A percentile compares a stretch with the other conserved stretches of the same genome.
These are phyloP conservation scores for Pseudogymnoascus destructans DNA, from an alignment of 2,329 filamentous ascomycete species.

Conservation along the genomic window DNA sequence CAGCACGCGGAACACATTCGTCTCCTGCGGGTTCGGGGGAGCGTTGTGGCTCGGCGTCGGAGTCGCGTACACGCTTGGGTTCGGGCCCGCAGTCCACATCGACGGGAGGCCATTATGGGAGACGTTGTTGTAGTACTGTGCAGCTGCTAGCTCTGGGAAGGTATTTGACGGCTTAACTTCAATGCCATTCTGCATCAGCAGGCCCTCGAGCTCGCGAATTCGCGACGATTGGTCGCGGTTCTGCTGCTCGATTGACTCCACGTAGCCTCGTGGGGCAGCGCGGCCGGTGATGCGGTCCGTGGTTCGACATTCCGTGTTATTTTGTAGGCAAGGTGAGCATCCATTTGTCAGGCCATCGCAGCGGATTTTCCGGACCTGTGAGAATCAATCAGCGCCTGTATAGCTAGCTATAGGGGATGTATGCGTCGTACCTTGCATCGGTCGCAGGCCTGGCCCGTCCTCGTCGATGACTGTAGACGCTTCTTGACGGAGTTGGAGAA, in stretches of 20 bases:
- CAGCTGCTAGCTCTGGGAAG: conserved; percentile 19
- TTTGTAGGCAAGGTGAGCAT: conserved; percentile 68
- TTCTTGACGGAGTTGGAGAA: conserved; percentile 35
- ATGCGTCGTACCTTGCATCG: conserved; percentile 56
- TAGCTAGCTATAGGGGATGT: conserved; percentile 5
- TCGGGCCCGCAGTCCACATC: conserved; percentile 15
- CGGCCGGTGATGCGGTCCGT: conserved; percentile 79
- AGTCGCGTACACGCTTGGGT: conserved; percentile 9
- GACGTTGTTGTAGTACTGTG: conserved; percentile 15
- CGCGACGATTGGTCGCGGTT: conserved; percentile 53
- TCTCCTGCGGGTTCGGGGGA: conserved; percentile 14
- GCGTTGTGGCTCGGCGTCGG: not conserved
- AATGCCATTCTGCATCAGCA: conserved; percentile 47
- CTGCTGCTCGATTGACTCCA: conserved; percentile 63
- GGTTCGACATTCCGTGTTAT: conserved; percentile 63
- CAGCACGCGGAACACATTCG: conserved; percentile 18
- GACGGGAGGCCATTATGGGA: conserved; percentile 12
- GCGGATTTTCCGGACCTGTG: conserved; percentile 68
- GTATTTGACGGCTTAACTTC: conserved; percentile 38
- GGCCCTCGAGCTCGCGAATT: conserved; percentile 54
- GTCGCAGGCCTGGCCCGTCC: conserved; percentile 78
- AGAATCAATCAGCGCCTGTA: conserved; percentile 12
- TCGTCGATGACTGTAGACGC: conserved; percentile 39
- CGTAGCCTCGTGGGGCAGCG: conserved; percentile 64
- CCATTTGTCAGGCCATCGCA: conserved; percentile 71